Conservation (phyloP, 2,329 filamentous ascomycete genomes). For the Alternaria triticina region DNA sequence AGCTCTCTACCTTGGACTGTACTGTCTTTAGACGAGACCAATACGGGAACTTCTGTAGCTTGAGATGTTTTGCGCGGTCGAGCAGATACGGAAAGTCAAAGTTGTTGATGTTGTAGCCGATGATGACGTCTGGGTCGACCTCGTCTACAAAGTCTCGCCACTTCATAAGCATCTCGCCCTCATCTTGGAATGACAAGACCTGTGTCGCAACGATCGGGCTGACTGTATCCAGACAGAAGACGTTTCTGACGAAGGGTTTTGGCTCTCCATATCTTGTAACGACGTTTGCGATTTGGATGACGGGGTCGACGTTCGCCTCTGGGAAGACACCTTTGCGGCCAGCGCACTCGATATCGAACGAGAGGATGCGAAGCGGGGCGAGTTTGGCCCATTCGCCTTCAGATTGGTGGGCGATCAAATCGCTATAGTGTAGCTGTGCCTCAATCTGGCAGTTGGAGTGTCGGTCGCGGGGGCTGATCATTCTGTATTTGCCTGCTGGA, state of each 20-base stretch:
- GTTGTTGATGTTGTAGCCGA: constrained; percentile 98
- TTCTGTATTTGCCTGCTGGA: constrained; percentile 72
- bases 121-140: constrained; percentile 96
- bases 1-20: constrained; percentile 74
- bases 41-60: constrained; percentile 79
- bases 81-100: constrained; percentile 98
- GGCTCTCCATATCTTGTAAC: constrained; percentile 94
- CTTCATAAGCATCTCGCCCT: constrained; percentile 87
- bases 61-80: constrained; percentile 84
- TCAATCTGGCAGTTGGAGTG: constrained; percentile 98
- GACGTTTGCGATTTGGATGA: constrained; percentile 97
- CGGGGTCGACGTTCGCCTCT: constrained; percentile 86
- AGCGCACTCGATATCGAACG: constrained; percentile 98
- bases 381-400: constrained; percentile 98
- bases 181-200: constrained; percentile 79
- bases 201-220: constrained; percentile 95
- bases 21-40: constrained; percentile 81
- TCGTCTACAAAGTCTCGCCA: constrained; percentile 91
- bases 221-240: constrained; percentile 92
- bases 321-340: constrained; percentile 97
- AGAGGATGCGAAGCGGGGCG: constrained; percentile 89
- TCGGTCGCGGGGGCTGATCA: constrained; percentile 69
- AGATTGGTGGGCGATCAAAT: constrained; percentile 85
- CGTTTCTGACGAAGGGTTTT: constrained; percentile 94
- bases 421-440: constrained; percentile 79